Evolutionary conservation across 306 rosid species (phyloP), one percentile per base, ranked within the genome.

Genomic region (Castanea sativa): DNA sequence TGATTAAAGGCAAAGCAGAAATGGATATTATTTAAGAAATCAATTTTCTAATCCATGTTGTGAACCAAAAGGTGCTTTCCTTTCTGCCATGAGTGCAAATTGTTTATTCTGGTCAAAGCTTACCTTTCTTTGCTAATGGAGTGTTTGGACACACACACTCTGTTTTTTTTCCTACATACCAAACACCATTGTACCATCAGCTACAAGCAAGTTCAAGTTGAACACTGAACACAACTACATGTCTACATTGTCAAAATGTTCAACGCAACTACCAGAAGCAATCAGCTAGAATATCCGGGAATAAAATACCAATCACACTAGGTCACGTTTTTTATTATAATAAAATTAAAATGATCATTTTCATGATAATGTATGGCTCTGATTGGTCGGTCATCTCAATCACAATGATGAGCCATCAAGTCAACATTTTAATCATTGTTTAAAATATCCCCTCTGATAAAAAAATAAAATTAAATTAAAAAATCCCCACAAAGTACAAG

Each of bases 51-150:
- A 35, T 20, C 27, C 79, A 32, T 20, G 71, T 12, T 12, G 56
- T 29, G 30, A 75, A 21, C 25, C 52, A 80, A 74, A 81, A 78
- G 83, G 64, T 27, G 20, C 55, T 69, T 68, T 81, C 11, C 82
- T 77, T 84, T 81, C 41, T 29, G 12, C 55, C 51, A 78, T 45
- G 13, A 14, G n/a, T n/a, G 68, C 76, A 55, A 56, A 20, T 83
- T 59, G n/a, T 21, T 78, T 38, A 49, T 29, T 67, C 52, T 55
- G 69, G 82, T 80, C 84, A 79, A 79, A 78, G 61, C 75, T 38
- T 5, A 19, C 55, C 33, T 41, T 80, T 76, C 23, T 61, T 32
- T 11, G n/a, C 21, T 43, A 10, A 14, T 55, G 19, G 29, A 25
- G 38, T 55, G 57, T 35, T 69, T 69, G 45, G 75, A 68, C 75